Evolutionary conservation across 2,329 filamentous ascomycete species (phyloP), one percentile per base, ranked within the genome.

Genomic region (Fusarium austroafricanum): DNA sequence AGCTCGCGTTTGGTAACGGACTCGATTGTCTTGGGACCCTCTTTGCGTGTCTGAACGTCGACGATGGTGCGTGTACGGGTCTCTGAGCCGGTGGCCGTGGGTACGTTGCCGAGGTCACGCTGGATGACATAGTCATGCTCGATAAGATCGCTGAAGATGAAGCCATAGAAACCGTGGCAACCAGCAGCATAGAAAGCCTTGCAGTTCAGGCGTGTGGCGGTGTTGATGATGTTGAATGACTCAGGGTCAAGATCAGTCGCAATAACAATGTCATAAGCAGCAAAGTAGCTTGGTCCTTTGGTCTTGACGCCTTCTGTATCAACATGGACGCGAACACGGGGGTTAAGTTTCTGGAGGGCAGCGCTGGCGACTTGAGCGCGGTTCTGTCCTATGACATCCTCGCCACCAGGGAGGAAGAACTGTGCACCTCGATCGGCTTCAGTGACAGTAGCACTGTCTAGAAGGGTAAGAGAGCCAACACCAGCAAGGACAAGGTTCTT

Each of bases 401-500:
- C 87, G 17, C 88, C 79, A 37, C 83, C 80, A 8, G 84, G 86
- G 52, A 98, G 81, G 79, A 98, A 92, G 82, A 98, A 95, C 71
- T 94, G 90, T 17, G 90, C 87, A 38, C 91, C 92, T 3, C 97
- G 82, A 77, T 98, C 95, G 50, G 91, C 87, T 73, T 94, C 90
- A 1, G 87, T 91, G 56, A 97, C 91, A 11, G 81, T 66, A 55
- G 90, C 89, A 73, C 92, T 87, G 79, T 99, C 96, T 60, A 96
- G 84, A 56, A 99, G 89, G 17, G 95, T 98, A 64, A 99, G 85
- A 31, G 93, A 95, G 58, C 92, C 92, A 73, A 99, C 92, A 61
- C 96, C 96, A 21, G 96, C 94, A 4, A 99, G 88, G 18, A 97
- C 95, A 21, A 99, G 89, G 77, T 98, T 99, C 83, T 99, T 99